Evolutionary conservation across 257 asterid genomes (phyloP).

Genomic region (Haberlea rhodopensis): DNA sequence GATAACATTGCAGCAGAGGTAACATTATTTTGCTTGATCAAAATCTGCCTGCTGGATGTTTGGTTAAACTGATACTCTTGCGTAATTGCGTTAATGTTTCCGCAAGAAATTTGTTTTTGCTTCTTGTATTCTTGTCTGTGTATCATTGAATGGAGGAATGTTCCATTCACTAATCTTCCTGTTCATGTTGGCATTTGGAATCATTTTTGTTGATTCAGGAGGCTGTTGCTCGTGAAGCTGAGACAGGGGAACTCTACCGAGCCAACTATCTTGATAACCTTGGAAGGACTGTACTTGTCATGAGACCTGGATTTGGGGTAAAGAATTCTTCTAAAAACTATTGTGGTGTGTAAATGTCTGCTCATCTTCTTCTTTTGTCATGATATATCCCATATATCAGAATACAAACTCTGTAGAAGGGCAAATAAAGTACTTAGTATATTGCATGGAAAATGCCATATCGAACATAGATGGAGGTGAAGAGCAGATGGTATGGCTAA

Average conservation of each 20-base stretch:
- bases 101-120: not conserved
- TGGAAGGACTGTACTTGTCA: slow-evolving; percentile 62
- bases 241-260: slow-evolving; percentile 53
- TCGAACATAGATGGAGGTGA: slow-evolving; percentile 40
- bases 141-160: not conserved
- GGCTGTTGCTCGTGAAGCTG: slow-evolving; percentile 54
- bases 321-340: not conserved
- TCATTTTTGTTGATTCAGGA: slow-evolving; percentile 33
- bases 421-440: slow-evolving; percentile 58
- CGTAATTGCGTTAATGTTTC: not conserved
- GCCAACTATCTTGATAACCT: slow-evolving; percentile 48
- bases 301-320: slow-evolving; percentile 66
- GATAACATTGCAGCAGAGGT: not conserved
- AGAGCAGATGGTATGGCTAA: slow-evolving; percentile 72
- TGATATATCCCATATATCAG: slow-evolving; percentile 29
- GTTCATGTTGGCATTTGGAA: not conserved
- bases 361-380: not conserved
- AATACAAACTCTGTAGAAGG: slow-evolving; percentile 42
- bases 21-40: not conserved
- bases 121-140: not conserved
- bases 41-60: not conserved
- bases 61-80: not conserved
- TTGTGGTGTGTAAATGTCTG: not conserved
- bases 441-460: slow-evolving; percentile 64
- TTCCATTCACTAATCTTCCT: no score